Conservation (phyloP, 495 filamentous ascomycete genomes). For the Xylaria curta region DNA sequence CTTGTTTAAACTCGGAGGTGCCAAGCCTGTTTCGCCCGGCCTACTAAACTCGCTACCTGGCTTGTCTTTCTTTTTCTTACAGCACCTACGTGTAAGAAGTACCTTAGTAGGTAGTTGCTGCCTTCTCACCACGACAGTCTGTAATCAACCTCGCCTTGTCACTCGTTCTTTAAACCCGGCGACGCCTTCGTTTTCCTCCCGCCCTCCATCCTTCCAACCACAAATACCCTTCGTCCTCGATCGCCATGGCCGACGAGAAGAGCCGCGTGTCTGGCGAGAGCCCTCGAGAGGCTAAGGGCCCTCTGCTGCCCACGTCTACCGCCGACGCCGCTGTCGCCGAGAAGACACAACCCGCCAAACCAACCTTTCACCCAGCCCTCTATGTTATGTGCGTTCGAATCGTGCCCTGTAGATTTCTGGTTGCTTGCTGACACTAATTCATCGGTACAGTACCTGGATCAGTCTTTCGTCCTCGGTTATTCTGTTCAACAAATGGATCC, state of each 20-base stretch:
- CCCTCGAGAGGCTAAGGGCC: conserved; percentile 62
- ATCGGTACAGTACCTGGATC: conserved; percentile 79
- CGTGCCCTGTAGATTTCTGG: conserved; percentile 12
- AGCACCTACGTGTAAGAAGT: no score
- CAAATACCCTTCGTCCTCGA: conserved; percentile 39
- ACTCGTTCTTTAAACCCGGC: conserved; percentile 33
- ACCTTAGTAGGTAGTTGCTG: background rate
- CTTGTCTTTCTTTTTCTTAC: background rate
- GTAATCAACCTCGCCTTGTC: conserved; percentile 32
- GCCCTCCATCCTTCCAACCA: conserved; percentile 19
- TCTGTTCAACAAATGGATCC: conserved; percentile 98
- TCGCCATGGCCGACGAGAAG: conserved; percentile 72
- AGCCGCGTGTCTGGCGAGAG: conserved; percentile 77
- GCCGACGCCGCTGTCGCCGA: conserved; percentile 58
- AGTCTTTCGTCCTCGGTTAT: conserved; percentile 89
- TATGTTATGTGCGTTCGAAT: conserved; percentile 79
- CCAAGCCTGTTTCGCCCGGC: background rate
- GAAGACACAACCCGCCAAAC: conserved; percentile 67
- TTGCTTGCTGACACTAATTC: conserved; percentile 25
- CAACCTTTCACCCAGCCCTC: conserved; percentile 78
- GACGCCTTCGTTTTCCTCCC: conserved; percentile 3
- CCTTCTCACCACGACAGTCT: conserved; percentile 6
- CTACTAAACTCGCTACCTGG: background rate
- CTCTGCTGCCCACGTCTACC: conserved; percentile 80
- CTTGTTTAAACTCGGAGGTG: background rate